Evolutionary conservation across 768 basidiomycete genomes (phyloP), one percentile per base, ranked within the genome.

Genomic region (Lactifluus volemus): DNA sequence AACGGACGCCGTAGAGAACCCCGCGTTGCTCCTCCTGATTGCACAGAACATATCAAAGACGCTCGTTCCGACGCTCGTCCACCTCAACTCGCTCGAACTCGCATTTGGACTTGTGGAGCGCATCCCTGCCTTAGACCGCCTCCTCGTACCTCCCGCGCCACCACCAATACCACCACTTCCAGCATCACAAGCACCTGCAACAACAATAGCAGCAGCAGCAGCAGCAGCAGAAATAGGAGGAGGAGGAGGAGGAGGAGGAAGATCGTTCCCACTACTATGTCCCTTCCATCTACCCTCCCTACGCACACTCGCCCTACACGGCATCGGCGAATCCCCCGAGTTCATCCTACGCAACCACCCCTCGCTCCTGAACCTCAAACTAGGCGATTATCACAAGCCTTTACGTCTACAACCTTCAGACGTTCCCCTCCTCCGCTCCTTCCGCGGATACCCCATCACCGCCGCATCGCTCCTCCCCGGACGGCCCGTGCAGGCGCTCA

Each of bases 381-480:
- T 85, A 36, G 74, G 77, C 30, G 70, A 61, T 76, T 82, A 69
- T 73, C 80, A 59, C 60, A 66, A 75, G 38, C 67, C 74, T 8
- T 72, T 84, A 32, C 61, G 67, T 55, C 72, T 84, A 32, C 71
- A 75, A 7, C 67, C 75, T n/a, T 58, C 67, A 58, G 77, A 79
- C 55, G 73, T 86, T 19, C 80, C 81, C 5, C 64, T 63, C 50
- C 77, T 88, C 25, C 66, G 75, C 12, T 77, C 77, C 54, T 86
- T 85, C 76, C 81, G 83, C 58, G 85, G 85, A 60, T 76, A 79
- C 38, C 78, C 84, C 58, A 76, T 76, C 68, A 75, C 80, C n/a
- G 84, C 84, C 2, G 83, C 83, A 50, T 71, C 75, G 17, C 67
- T 86, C 50, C 78, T 86, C 55, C 85, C 84, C 5, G 83, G 83